Base-by-base conservation (phyloP, 257 asterid species). In the Prunella vulgaris region DNA sequence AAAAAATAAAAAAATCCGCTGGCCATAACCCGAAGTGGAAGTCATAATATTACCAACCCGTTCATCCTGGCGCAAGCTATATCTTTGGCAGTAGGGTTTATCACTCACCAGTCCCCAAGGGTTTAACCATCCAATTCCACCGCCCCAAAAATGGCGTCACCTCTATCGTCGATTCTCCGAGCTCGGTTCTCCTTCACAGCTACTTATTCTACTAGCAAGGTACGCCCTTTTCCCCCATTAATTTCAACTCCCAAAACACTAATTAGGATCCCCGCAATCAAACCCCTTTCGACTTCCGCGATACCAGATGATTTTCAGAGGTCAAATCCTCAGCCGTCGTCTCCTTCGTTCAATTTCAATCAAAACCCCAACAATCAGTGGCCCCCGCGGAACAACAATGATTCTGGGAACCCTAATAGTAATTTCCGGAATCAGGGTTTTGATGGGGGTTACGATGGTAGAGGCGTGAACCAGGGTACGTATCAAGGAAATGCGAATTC, bases 251-350 rank as follows among this genome's bases (percentile, higher is more conserved):
- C 79, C 49, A 80, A 69, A 87, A 27, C 80, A 78, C 81, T 77
- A 60, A 53, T 64, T 71, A 76, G 63, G 68, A 71, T 15, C 33
- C 78, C 68, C 51, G 65, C 81, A 22, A 28, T 69, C 48, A 76
- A 74, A 79, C 21, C 78, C 68, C 81, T 88, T 56, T 72, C 92
- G 1, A 79, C 92, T 52, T 85, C 84, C 5, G 77, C 87, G 48
- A 28, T 68, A 15, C 82, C 87, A 46, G 83, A 83, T 32, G 74
- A 76, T 48, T 66, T 57, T 35, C 83, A 73, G 38, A 44, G 53
- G 22, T 76, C 68, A 8, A 71, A 66, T 70, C 58, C 49, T 10
- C 85, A 71, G 69, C 63, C 82, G 1, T 56, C 89, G 20, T 33
- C 62, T 56, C 75, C 86, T 30, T 64, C 85, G 0, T 66, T 73